phyloP scores from a whole-genome alignment of 108 stramenopile species.

The Nitzschia sp. region DNA sequence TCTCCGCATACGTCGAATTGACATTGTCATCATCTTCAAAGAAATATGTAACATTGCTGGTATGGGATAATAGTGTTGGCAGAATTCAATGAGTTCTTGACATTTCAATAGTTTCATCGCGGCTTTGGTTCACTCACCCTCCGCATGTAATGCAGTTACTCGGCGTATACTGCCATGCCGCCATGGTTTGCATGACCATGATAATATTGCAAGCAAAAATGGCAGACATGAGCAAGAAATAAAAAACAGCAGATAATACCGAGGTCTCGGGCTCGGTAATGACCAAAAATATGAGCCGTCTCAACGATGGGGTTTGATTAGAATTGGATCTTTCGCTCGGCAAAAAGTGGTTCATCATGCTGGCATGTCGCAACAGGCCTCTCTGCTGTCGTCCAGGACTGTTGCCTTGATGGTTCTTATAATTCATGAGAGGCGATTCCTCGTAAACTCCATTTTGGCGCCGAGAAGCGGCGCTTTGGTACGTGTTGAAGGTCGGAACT shows the following conservation, averaged over 20 bases:
- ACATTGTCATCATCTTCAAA: constrained; percentile 43
- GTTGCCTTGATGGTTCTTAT: not conserved
- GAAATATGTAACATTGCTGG: constrained; percentile 23
- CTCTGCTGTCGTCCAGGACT: not conserved
- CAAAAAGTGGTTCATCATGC: not conserved
- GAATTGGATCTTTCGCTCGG: constrained; percentile 1
- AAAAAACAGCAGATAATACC: constrained; percentile 42
- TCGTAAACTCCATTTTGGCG: not conserved
- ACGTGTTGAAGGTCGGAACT: not conserved
- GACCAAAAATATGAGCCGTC: constrained; percentile 58
- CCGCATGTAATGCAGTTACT: constrained; percentile 51
- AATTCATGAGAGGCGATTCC: not conserved
- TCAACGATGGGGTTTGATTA: constrained; percentile 9
- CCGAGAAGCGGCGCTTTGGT: not conserved
- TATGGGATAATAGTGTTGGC: no score
- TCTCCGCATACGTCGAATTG: not conserved
- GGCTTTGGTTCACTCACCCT: constrained; percentile 21
- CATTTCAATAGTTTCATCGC: no score
- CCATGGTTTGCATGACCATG: constrained; percentile 74
- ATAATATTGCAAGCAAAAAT: constrained; percentile 51
- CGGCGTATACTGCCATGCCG: constrained; percentile 51
- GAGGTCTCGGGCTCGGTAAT: constrained; percentile 69
- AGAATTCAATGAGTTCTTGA: not conserved
- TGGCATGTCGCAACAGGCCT: not conserved
- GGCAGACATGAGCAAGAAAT: constrained; percentile 50